Percentiles rank a stretch among this genome's conserved stretches.
Conservation (phyloP, 495 filamentous ascomycete genomes). For the Viridothelium virens region DNA sequence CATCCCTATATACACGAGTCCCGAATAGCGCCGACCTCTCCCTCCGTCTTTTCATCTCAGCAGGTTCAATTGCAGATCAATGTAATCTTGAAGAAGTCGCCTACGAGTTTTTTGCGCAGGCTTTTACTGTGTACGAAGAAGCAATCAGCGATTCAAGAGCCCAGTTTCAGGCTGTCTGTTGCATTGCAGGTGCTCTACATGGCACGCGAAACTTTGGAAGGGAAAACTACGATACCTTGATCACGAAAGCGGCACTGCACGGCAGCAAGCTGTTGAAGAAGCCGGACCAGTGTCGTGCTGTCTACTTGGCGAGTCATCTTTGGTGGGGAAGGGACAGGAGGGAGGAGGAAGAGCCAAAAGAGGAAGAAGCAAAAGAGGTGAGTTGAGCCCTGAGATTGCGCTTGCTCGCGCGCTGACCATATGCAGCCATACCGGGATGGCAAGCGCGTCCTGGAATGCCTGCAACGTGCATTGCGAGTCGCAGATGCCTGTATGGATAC, state of each 20-base stretch:
- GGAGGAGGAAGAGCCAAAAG: constrained; percentile 56
- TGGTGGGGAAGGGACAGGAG: constrained; percentile 96
- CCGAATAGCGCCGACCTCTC: constrained; percentile 77
- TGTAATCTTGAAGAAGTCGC: constrained; percentile 89
- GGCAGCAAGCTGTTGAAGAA: constrained; percentile 97
- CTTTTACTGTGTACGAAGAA: constrained; percentile 97
- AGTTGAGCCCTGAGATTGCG: constrained; percentile 30
- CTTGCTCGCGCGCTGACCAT: constrained; percentile 27
- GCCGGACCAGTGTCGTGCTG: constrained; percentile 92
- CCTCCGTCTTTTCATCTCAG: constrained; percentile 80
- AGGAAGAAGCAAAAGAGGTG: constrained; percentile 57
- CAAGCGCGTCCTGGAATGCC: constrained; percentile 90
- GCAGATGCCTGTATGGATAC: constrained; percentile 99
- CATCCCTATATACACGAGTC: constrained; percentile 81
- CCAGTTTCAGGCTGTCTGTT: constrained; percentile 94
- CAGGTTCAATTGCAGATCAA: constrained; percentile 88
- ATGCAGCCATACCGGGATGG: constrained; percentile 87
- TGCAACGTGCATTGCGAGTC: constrained; percentile 90
- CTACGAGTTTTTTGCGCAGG: constrained; percentile 98
- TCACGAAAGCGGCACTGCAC: constrained; percentile 93
- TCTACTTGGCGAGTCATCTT: constrained; percentile 89
- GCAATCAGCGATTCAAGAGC: constrained; percentile 87
- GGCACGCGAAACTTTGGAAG: constrained; percentile 78
- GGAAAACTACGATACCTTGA: constrained; percentile 97
- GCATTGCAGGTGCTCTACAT: constrained; percentile 84